These are phyloP conservation scores for barrel medic (Medicago truncatula) DNA, from an alignment of 306 rosid species.

Conservation along the genomic window MtrunA17r5.0-ANR NC_053049.1:3949501-3950000, in stretches of 20 bases:
- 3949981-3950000: too few species aligned
- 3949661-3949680: slow-evolving; percentile 67
- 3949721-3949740: background rate
- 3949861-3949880: slow-evolving; percentile 64
- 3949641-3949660: slow-evolving; percentile 74
- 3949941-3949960: background rate
- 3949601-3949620: slow-evolving; percentile 76
- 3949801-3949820: slow-evolving; percentile 66
- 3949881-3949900: slow-evolving; percentile 57
- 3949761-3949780: too few species aligned
- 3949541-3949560: slow-evolving; percentile 9
- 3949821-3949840: slow-evolving; percentile 70
- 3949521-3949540: background rate
- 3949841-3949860: slow-evolving; percentile 59
- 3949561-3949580: background rate
- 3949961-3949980: background rate
- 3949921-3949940: slow-evolving; percentile 1
- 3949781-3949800: slow-evolving; percentile 66
- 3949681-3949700: slow-evolving; percentile 50
- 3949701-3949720: background rate
- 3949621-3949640: slow-evolving; percentile 71
- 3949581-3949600: slow-evolving; percentile 12
- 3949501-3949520: background rate
- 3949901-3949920: slow-evolving; percentile 31
- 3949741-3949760: too few species aligned